Evolutionary conservation across 2,329 filamentous ascomycete species (phyloP).

Genomic region (Phialemonium atrogriseum): DNA sequence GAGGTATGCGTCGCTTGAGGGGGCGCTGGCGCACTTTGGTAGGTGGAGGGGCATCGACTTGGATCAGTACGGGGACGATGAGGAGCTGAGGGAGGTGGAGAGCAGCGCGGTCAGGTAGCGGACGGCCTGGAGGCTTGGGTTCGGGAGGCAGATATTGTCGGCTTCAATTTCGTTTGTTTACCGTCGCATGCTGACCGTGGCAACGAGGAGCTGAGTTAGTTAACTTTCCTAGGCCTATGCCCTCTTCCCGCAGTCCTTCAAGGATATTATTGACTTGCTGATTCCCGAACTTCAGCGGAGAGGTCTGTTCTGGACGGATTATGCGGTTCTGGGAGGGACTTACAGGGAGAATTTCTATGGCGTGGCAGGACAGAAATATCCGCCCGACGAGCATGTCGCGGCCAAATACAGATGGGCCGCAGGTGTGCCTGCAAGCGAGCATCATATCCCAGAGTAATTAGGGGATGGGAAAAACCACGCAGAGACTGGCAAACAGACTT

Average conservation of each 20-base stretch:
- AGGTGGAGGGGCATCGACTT: constrained; percentile 60
- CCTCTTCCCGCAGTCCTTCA: constrained; percentile 49
- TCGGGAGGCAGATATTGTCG: constrained; percentile 60
- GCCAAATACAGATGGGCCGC: constrained; percentile 30
- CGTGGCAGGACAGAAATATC: constrained; percentile 22
- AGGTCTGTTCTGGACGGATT: constrained; percentile 47
- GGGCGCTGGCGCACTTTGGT: constrained; percentile 62
- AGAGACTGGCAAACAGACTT: too few species aligned
- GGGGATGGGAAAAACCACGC: neutral
- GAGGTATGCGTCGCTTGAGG: constrained; percentile 51
- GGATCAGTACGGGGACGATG: constrained; percentile 27
- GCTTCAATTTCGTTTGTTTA: constrained; percentile 58
- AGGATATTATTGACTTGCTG: constrained; percentile 56
- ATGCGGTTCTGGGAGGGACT: constrained; percentile 31
- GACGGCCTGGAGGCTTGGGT: constrained; percentile 63
- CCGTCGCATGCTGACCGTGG: too few species aligned
- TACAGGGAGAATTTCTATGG: constrained; percentile 35
- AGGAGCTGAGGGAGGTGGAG: constrained; percentile 29
- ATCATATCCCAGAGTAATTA: constrained; percentile 15
- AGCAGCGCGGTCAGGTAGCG: constrained; percentile 43
- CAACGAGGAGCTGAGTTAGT: too few species aligned
- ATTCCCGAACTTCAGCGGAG: constrained; percentile 52
- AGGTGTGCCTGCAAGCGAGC: constrained; percentile 17
- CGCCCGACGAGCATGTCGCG: constrained; percentile 28
- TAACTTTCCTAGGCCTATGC: constrained; percentile 29